These are phyloP conservation scores for Triticum dicoccoides DNA, from an alignment of 176 grass and related monocot species.

Conservation along the genomic window DNA sequence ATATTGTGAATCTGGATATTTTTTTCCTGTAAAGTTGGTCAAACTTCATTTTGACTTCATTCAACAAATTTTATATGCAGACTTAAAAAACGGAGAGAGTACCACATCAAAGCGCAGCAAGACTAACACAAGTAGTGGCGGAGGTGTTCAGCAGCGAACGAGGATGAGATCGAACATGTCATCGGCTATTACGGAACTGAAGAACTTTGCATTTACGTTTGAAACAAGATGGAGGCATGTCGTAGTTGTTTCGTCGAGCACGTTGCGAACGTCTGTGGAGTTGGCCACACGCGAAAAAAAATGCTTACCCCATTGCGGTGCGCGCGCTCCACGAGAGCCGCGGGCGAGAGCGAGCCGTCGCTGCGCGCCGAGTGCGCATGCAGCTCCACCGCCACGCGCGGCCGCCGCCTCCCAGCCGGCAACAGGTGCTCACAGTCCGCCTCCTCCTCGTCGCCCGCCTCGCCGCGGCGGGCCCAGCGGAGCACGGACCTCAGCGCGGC, in stretches of 20 bases:
- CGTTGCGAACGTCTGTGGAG: background rate
- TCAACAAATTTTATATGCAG: too few relatives aligned
- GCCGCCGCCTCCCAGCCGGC: background rate
- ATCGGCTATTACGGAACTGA: background rate
- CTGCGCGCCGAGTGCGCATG: slow-evolving; percentile 71
- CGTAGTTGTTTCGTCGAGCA: background rate
- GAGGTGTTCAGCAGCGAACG: background rate
- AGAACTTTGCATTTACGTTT: background rate
- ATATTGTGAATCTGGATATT: too few relatives aligned
- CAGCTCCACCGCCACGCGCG: slow-evolving; percentile 59
- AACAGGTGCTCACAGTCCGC: background rate
- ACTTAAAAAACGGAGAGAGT: background rate
- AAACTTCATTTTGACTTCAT: too few relatives aligned
- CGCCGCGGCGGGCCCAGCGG: slow-evolving; percentile 44
- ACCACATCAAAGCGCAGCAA: background rate
- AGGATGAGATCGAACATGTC: background rate
- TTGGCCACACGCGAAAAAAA: background rate
- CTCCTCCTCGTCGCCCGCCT: background rate
- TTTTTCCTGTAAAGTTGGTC: too few relatives aligned
- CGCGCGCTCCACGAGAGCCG: slow-evolving; percentile 61
- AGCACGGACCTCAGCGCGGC: slow-evolving; percentile 55
- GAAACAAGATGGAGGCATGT: background rate
- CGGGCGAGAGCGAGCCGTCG: slow-evolving; percentile 74
- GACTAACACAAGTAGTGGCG: background rate
- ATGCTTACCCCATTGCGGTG: slow-evolving; percentile 57